Evolutionary conservation across 1,284 basidiomycete species (phyloP).

Genomic region (Leccinum pallidistipes): DNA sequence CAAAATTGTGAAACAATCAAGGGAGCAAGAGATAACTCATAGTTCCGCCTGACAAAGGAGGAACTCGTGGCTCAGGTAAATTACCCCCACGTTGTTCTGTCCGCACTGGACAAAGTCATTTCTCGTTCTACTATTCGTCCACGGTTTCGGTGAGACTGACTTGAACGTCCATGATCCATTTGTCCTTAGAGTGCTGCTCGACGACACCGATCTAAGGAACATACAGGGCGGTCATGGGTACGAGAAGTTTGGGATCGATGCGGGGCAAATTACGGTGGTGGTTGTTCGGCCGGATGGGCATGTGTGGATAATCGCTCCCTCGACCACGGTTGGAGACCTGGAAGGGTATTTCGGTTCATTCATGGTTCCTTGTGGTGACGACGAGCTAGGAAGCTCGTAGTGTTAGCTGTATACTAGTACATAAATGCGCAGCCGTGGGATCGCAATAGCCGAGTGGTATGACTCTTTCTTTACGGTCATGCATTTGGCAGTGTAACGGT

Average conservation of each 20-base stretch:
- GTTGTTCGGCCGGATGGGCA: not conserved
- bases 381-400: not conserved
- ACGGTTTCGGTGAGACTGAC: not conserved
- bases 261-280: not conserved
- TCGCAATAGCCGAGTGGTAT: too few relatives aligned
- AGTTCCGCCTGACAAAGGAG: slow-evolving; percentile 49
- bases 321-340: not conserved
- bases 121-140: not conserved
- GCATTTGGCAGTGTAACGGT: too few relatives aligned
- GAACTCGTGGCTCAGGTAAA: slow-evolving; percentile 46
- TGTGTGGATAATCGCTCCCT: not conserved
- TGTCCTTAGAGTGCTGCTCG: not conserved
- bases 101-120: not conserved
- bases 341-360: not conserved
- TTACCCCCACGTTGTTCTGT: not conserved
- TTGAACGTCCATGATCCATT: not conserved
- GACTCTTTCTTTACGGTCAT: too few relatives aligned
- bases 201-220: not conserved
- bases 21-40: slow-evolving; percentile 43
- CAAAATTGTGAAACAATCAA: slow-evolving; percentile 2
- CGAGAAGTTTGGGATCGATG: not conserved
- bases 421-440: not conserved
- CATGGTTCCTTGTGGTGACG: not conserved
- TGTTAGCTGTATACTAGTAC: not conserved
- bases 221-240: not conserved